Evolutionary conservation across 441 rosid genomes (phyloP).

Genomic region (Mallotus repandus): DNA sequence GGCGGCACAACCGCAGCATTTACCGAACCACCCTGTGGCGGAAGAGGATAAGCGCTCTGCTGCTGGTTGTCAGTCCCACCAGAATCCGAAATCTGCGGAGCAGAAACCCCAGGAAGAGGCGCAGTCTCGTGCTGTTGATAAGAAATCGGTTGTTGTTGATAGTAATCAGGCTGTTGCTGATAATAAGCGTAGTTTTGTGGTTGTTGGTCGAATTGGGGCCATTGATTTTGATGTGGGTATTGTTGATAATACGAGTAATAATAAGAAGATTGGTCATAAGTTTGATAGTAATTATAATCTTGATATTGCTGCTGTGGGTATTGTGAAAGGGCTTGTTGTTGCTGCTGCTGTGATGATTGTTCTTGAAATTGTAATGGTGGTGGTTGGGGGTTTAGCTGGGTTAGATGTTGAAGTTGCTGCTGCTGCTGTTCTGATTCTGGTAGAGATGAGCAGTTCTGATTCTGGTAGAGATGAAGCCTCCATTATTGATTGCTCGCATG

Average conservation of each 20-base stretch:
- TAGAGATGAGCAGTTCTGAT: slow-evolving; percentile 22
- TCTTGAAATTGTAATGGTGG: background rate
- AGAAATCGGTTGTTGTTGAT: slow-evolving; percentile 6
- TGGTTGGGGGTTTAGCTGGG: background rate
- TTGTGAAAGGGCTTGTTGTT: background rate
- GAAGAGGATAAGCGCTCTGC: slow-evolving; percentile 15
- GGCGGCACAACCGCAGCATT: slow-evolving; percentile 7
- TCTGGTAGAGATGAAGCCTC: slow-evolving; percentile 22
- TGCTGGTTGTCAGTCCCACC: slow-evolving; percentile 13
- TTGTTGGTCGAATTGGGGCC: slow-evolving; percentile 13
- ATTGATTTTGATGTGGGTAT: slow-evolving; percentile 15
- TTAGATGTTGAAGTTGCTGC: too few species aligned
- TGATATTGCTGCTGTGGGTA: slow-evolving; percentile 11
- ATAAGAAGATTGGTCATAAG: slow-evolving; percentile 15
- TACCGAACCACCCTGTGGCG: slow-evolving; percentile 11
- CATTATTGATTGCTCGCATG: background rate
- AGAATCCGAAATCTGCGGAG: slow-evolving; percentile 6
- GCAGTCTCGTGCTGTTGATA: slow-evolving; percentile 5
- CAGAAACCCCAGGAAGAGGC: background rate
- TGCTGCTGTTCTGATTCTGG: slow-evolving; percentile 18
- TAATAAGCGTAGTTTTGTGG: slow-evolving; percentile 18
- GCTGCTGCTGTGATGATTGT: background rate
- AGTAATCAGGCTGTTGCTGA: slow-evolving; percentile 1
- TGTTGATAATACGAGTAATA: slow-evolving; percentile 21
- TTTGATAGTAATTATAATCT: slow-evolving; percentile 21